Base-by-base conservation (phyloP, 2,329 filamentous ascomycete genomes). In the Penicillium hordei region DNA sequence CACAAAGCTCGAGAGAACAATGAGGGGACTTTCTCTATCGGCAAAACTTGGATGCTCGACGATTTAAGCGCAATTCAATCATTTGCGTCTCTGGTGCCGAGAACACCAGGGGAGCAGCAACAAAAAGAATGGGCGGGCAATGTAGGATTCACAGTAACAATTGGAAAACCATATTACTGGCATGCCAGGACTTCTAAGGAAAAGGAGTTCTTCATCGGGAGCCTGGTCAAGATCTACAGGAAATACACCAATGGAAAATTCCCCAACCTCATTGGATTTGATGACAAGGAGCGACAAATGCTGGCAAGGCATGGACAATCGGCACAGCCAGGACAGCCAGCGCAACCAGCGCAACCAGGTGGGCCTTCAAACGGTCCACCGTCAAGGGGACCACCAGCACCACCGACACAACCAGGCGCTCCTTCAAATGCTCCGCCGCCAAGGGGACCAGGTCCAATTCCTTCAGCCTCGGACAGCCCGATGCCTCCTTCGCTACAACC, bases 121-220 rank as follows among this genome's bases (percentile, higher is more conserved):
- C 78, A 82, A 44, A 85, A 86, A 66, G 76, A 89, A 71, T 96
- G 90, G 90, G 93, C 91, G 23, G 88, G 89, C 52, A 88, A 88
- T 57, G 86, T 86, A 44, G 94, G 94, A 17, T 97, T 99, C 71
- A 81, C 89, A 27, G 91, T 97, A 50, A 94, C 88, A 1, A 84
- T 99, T 29, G 89, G 89, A 27, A 99, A 99, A 75, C 90, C 92
- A 0, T 99, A 99, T 76, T 99, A 94, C 75, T 99, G 94, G 94
- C 87, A 96, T 75, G 92, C 94, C 34, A 88, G 91, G 63, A 94
- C 91, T 0, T 84, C 90, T 52, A 97, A 97, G 78, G 94, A 99
- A 77, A 97, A 97, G 81, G 93, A 96, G 72, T 97, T 97, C 78
- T 99, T 99, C 76, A 94, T 99, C 69, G 92, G 90, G 34, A 97